Conservation (phyloP, 1,284 basidiomycete species). For the Meripilus lineatus region DNA sequence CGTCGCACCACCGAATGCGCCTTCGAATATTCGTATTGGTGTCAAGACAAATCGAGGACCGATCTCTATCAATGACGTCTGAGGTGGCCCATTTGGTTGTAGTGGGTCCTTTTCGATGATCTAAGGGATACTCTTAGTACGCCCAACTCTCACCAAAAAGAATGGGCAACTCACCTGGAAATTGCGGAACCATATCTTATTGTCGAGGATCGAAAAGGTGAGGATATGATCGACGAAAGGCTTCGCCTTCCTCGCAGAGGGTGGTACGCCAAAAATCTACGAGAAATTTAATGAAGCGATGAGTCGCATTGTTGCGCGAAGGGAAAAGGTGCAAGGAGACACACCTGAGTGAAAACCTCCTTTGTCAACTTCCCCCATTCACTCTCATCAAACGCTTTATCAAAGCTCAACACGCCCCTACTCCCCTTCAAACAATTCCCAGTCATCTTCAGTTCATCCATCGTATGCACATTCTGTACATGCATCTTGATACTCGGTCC, state of each 20-base stretch:
- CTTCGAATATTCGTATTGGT: constrained; percentile 98
- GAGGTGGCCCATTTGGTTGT: constrained; percentile 69
- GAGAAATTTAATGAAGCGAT: constrained; percentile 10
- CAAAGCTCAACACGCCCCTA: constrained; percentile 90
- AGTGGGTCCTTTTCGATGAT: constrained; percentile 78
- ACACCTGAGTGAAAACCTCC: constrained; percentile 94
- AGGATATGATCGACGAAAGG: constrained; percentile 98
- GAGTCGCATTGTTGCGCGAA: constrained; percentile 3
- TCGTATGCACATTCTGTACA: constrained; percentile 98
- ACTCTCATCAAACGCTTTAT: constrained; percentile 84
- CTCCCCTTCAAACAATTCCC: constrained; percentile 98
- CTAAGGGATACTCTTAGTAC: constrained; percentile 31
- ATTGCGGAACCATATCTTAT: constrained; percentile 99
- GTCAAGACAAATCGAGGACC: constrained; percentile 97
- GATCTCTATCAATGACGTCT: constrained; percentile 86
- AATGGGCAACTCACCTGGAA: constrained; percentile 79
- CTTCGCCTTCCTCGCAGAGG: constrained; percentile 85
- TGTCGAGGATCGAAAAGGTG: constrained; percentile 93
- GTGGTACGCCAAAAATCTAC: constrained; percentile 94
- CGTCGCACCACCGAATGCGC: constrained; percentile 92
- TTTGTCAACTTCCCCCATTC: constrained; percentile 90
- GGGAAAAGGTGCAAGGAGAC: constrained; percentile 33
- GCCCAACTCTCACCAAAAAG: too few species aligned
- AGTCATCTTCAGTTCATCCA: constrained; percentile 99
- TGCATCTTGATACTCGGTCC: constrained; percentile 97